Base-by-base conservation (phyloP, 352 stramenopile species). In the Peronospora belbahrii region DNA sequence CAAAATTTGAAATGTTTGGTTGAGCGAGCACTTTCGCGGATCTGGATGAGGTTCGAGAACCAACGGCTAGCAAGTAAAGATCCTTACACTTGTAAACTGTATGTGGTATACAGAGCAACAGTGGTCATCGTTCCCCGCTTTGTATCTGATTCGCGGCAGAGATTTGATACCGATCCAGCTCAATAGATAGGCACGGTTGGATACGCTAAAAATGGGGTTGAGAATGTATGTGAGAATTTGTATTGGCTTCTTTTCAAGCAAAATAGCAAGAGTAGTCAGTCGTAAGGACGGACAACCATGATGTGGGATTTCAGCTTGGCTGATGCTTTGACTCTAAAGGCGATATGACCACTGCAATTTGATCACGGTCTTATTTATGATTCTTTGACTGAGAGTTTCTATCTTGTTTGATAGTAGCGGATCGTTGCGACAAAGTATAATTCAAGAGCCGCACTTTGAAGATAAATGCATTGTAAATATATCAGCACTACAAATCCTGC, bases 1-100 rank as follows among this genome's bases (percentile, higher is more conserved):
- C 65, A 85, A 84, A 84, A 83, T 70, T 60, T 59, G 67, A 71
- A 88, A 81, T 87, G 59, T 7, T 24, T 31, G 11, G 1, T 3
- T 28, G 24, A n/a, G n/a, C n/a, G 23, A 28, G 4, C 11, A 13
- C 24, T 22, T 9, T 14, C 6, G 1, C n/a, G 37, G 22, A 36
- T 36, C 31, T 20, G 13, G n/a, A 7, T 11, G 35, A 31, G 34
- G 38, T 30, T 36, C 30, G 41, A 62, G 42, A 46, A 61, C 40
- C 42, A 60, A 57, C 39, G 48, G 54, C 25, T 15, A 52, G 43
- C 28, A 51, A 44, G 42, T 42, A 14, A 63, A 60, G 59, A 64
- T 63, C 42, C 32, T 4, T 53, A 42, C 11, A 55, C 54, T 68
- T 56, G 47, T 27, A 33, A 31, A 27, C 38, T 67, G 37, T 73